Conservation (phyloP, 129 eudicot species). For the Apium graveolens region DNA sequence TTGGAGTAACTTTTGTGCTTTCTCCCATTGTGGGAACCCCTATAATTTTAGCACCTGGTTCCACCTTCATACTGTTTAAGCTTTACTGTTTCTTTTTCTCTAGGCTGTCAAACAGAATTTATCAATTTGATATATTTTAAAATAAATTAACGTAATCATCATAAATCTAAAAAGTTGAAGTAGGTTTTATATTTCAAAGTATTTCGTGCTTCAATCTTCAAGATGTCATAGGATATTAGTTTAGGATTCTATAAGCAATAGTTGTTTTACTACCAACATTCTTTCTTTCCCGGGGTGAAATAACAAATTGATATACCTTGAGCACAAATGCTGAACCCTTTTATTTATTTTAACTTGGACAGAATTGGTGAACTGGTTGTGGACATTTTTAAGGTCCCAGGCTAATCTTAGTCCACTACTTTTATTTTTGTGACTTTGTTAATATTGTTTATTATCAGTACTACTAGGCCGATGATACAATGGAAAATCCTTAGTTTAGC, state of each 20-base stretch:
- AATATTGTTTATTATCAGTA: slow-evolving; percentile 26
- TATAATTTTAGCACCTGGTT: neutral
- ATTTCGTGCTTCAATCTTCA: neutral
- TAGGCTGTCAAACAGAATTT: neutral
- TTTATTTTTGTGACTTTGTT: slow-evolving; percentile 18
- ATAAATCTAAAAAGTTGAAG: neutral
- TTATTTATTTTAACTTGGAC: slow-evolving; percentile 9
- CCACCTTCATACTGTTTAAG: neutral
- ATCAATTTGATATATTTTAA: neutral
- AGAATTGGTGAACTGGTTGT: slow-evolving; percentile 11
- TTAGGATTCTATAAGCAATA: neutral
- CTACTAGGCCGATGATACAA: too few relatives aligned
- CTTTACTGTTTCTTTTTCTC: neutral
- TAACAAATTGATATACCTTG: neutral
- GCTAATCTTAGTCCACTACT: slow-evolving; percentile 18
- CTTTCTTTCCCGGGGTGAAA: neutral
- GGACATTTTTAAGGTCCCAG: slow-evolving; percentile 35
- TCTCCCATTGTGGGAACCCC: neutral
- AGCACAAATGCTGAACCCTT: neutral
- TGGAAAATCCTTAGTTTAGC: slow-evolving; percentile 33
- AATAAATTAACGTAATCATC: neutral
- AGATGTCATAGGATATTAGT: neutral
- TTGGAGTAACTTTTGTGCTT: neutral
- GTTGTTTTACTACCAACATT: neutral
- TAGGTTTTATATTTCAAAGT: neutral